phyloP scores from a whole-genome alignment of 1,139 yeast genomes.

The Casaregolazyma suthepensis region DNA sequence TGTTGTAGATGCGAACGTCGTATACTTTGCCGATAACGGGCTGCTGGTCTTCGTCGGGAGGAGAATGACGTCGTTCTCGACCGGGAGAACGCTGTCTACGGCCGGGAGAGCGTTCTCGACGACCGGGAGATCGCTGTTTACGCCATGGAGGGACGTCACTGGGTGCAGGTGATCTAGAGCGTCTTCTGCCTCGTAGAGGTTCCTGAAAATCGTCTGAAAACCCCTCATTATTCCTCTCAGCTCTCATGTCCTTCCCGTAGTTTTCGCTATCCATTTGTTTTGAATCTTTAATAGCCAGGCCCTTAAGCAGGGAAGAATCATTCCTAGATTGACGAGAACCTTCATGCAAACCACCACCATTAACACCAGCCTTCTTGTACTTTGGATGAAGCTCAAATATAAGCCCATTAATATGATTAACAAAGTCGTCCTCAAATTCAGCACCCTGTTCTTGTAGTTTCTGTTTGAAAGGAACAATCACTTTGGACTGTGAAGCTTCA shows the following conservation, averaged over 20 bases:
- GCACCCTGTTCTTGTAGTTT: conserved; percentile 56
- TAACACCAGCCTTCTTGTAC: conserved; percentile 16
- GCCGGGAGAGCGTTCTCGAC: conserved; percentile 5
- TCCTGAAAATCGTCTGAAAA: background rate
- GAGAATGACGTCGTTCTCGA: conserved; percentile 7
- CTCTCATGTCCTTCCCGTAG: conserved; percentile 8
- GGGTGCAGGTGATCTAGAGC: background rate
- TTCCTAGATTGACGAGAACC: conserved; percentile 5
- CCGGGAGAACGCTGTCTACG: background rate
- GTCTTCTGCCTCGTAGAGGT: conserved; percentile 1
- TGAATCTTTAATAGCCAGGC: conserved; percentile 23
- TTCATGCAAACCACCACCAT: background rate
- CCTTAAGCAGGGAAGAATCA: conserved; percentile 13
- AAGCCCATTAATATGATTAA: conserved; percentile 36
- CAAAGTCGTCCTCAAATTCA: conserved; percentile 45
- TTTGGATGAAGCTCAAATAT: conserved; percentile 31
- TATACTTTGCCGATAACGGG: conserved; percentile 45
- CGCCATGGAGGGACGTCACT: conserved; percentile 7
- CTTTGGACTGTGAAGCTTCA: conserved; percentile 5
- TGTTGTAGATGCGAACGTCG: conserved; percentile 52
- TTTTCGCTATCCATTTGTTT: conserved; percentile 11
- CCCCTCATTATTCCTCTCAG: conserved; percentile 1
- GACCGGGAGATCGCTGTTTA: background rate
- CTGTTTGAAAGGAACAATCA: conserved; percentile 37
- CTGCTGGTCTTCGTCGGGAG: conserved; percentile 10